Percentiles rank a stretch among this genome's conserved stretches.
Conservation (phyloP, 345 rosid genomes). For the Citrus medica region DNA sequence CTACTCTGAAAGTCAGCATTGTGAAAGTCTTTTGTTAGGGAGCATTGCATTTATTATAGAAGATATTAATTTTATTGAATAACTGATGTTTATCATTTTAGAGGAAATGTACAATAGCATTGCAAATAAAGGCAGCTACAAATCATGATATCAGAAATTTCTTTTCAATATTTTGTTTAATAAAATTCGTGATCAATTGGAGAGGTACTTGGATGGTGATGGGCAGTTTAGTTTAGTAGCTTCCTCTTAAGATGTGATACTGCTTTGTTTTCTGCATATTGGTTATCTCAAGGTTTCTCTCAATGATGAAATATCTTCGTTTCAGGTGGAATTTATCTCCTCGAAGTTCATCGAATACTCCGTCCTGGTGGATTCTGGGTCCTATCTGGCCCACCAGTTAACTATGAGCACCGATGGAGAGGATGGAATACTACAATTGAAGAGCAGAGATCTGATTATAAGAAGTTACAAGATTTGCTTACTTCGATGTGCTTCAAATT, state of each 20-base stretch:
- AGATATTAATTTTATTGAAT: not conserved
- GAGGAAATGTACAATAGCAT: not conserved
- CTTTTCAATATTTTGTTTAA: not conserved
- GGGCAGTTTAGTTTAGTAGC: not conserved
- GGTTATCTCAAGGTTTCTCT: not conserved
- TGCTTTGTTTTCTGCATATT: not conserved
- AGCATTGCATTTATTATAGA: not conserved
- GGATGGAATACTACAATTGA: conserved; percentile 98
- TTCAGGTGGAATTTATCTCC: conserved; percentile 92
- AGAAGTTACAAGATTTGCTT: conserved; percentile 71
- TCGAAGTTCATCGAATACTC: conserved; percentile 85
- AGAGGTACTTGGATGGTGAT: not conserved
- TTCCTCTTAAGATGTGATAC: not conserved
- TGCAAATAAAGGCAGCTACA: not conserved
- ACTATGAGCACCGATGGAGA: conserved; percentile 84
- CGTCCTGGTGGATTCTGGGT: conserved; percentile 99
- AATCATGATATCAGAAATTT: not conserved
- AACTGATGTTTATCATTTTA: not conserved
- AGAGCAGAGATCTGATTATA: conserved; percentile 85
- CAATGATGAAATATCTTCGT: conserved; percentile 9
- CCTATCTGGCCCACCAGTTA: conserved; percentile 95
- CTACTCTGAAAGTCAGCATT: not conserved
- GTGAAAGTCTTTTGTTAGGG: not conserved
- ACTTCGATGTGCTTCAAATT: conserved; percentile 91
- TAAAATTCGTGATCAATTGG: not conserved